Conservation (phyloP, 352 stramenopile genomes). For the Phytophthora ramorum region DNA sequence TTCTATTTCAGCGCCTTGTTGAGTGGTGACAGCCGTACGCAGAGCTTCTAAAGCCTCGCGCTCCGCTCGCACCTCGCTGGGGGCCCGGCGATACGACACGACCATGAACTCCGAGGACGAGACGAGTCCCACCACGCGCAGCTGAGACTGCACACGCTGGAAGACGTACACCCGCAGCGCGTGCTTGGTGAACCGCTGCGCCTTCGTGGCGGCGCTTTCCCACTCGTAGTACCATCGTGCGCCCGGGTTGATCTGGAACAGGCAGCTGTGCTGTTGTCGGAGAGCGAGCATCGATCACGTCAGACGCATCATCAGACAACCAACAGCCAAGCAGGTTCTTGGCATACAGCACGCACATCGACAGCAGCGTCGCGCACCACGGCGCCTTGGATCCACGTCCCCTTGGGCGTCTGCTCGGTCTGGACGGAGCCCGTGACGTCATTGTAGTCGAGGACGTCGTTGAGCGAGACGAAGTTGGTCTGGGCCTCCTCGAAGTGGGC, state of each 20-base stretch:
- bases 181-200: constrained; percentile 69
- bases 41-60: constrained; percentile 28
- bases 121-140: constrained; percentile 52
- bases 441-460: constrained; percentile 35
- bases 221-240: constrained; percentile 79
- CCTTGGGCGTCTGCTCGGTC: constrained; percentile 67
- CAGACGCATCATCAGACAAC: background rate
- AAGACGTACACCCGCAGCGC: constrained; percentile 67
- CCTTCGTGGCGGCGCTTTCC: constrained; percentile 70
- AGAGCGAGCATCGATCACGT: constrained; percentile 4
- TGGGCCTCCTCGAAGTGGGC: constrained; percentile 65
- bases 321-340: background rate
- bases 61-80: constrained; percentile 49
- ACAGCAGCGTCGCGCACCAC: constrained; percentile 26
- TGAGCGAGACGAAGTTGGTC: constrained; percentile 34
- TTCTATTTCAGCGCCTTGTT: constrained; percentile 1
- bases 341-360: constrained; percentile 19
- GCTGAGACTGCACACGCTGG: constrained; percentile 29
- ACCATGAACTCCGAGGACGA: constrained; percentile 68
- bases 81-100: constrained; percentile 68
- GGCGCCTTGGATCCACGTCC: constrained; percentile 64
- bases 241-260: constrained; percentile 67
- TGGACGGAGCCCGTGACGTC: constrained; percentile 51
- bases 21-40: constrained; percentile 8
- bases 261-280: constrained; percentile 7